A percentile compares a stretch with the other conserved stretches of the same genome.
These are phyloP conservation scores for Jaenimonas drosophilae DNA, from an alignment of 208 protist species.

Conservation along the genomic window DNA sequence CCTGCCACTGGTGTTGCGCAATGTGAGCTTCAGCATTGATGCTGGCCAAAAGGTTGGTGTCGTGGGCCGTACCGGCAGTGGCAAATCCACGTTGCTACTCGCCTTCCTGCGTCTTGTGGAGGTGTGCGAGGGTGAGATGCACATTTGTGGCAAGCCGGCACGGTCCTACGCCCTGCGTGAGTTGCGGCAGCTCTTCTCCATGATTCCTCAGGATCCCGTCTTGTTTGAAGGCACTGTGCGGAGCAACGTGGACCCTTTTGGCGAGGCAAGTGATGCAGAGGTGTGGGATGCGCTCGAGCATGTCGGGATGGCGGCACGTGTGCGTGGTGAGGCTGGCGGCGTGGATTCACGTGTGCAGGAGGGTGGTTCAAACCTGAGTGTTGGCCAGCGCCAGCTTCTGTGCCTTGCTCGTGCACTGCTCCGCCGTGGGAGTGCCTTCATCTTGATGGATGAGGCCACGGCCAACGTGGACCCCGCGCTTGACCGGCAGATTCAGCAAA, in stretches of 20 bases:
- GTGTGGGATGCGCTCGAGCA: conserved; percentile 36
- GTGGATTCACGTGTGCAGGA: conserved; percentile 16
- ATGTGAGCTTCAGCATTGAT: conserved; percentile 37
- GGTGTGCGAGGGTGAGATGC: conserved; percentile 35
- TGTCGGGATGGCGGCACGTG: conserved; percentile 28
- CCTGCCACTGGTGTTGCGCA: conserved; percentile 52
- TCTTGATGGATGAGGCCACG: conserved; percentile 82
- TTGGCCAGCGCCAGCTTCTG: conserved; percentile 69
- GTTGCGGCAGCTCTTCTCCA: conserved; percentile 55
- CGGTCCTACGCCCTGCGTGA: conserved; percentile 22
- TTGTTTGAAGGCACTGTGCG: conserved; percentile 72
- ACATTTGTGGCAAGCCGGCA: conserved; percentile 26
- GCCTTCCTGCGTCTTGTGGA: conserved; percentile 66
- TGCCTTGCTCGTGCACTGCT: conserved; percentile 65
- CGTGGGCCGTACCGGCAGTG: conserved; percentile 76
- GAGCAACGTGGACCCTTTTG: conserved; percentile 67
- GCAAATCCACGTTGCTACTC: conserved; percentile 80
- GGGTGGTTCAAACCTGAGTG: conserved; percentile 59
- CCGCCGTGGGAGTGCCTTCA: conserved; percentile 36
- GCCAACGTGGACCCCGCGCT: conserved; percentile 62
- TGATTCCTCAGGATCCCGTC: conserved; percentile 82
- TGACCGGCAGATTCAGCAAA: conserved; percentile 51
- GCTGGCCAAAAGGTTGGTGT: conserved; percentile 73
- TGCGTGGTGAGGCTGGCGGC: conserved; percentile 8
- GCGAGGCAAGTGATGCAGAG: conserved; percentile 12